Conservation (phyloP, 2,329 filamentous ascomycete genomes). For the Whalleya microplaca region DNA sequence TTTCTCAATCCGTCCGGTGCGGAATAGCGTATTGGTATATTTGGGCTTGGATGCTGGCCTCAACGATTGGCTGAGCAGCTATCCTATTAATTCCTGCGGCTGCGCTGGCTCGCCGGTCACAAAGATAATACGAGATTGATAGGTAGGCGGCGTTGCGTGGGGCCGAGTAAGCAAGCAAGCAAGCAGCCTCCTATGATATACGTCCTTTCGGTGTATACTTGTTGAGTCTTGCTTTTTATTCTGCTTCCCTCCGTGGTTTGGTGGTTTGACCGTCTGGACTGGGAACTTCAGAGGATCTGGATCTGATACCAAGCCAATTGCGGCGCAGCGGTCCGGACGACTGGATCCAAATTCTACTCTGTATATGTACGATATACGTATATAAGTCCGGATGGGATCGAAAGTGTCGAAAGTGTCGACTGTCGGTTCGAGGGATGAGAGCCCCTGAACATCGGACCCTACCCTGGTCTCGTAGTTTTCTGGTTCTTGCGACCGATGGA, state of each 20-base stretch:
- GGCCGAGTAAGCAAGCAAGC: constrained; percentile 24
- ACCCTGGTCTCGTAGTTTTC: constrained; percentile 7
- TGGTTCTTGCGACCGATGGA: constrained; percentile 14
- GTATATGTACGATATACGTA: too few species aligned
- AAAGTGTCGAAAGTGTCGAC: constrained; percentile 21
- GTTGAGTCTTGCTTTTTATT: neutral
- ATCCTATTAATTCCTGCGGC: constrained; percentile 27
- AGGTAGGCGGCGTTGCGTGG: constrained; percentile 19
- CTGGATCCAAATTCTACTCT: constrained; percentile 6
- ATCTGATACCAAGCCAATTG: constrained; percentile 19
- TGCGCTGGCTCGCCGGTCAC: constrained; percentile 25
- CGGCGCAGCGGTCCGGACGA: constrained; percentile 2
- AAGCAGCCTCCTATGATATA: constrained; percentile 15
- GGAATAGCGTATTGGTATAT: constrained; percentile 18
- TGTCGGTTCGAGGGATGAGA: constrained; percentile 19
- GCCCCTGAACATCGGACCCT: constrained; percentile 23
- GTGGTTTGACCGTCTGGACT: constrained; percentile 11
- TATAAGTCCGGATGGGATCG: constrained; percentile 20
- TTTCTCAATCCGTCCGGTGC: constrained; percentile 24
- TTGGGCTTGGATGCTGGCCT: constrained; percentile 9
- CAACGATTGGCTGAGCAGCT: constrained; percentile 24
- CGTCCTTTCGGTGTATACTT: neutral
- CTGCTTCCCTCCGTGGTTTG: neutral
- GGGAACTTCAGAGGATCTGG: too few species aligned
- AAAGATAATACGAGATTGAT: constrained; percentile 16